These are phyloP conservation scores for Pseudocercospora pini-densiflorae DNA, from an alignment of 2,329 filamentous ascomycete genomes.

Conservation along the genomic window DNA sequence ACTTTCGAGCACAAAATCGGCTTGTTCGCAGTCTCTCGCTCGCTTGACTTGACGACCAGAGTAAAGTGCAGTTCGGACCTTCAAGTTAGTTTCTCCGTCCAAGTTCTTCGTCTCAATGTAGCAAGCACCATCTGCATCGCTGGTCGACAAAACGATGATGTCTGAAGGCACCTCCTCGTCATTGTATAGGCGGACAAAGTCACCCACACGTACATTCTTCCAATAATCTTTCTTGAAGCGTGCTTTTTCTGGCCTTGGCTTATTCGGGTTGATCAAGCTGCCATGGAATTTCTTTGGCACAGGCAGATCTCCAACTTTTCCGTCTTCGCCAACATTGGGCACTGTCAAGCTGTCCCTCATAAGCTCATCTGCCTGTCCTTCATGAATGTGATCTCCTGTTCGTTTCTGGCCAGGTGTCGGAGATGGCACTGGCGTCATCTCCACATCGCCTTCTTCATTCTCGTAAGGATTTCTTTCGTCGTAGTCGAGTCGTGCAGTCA, in stretches of 20 bases:
- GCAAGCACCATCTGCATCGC: slow-evolving; percentile 90
- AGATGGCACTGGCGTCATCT: slow-evolving; percentile 94
- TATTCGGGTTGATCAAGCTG: slow-evolving; percentile 74
- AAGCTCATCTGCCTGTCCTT: slow-evolving; percentile 22
- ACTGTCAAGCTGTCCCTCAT: slow-evolving; percentile 35
- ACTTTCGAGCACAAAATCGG: slow-evolving; percentile 86
- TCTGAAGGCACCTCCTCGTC: slow-evolving; percentile 95
- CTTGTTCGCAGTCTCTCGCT: slow-evolving; percentile 87
- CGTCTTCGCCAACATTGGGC: slow-evolving; percentile 30
- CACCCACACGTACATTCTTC: slow-evolving; percentile 94
- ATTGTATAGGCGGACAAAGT: slow-evolving; percentile 96
- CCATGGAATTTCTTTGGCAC: slow-evolving; percentile 61
- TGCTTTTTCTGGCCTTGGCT: slow-evolving; percentile 69
- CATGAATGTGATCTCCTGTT: slow-evolving; percentile 27
- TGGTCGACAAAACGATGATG: slow-evolving; percentile 88
- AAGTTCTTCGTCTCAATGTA: slow-evolving; percentile 98
- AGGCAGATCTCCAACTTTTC: slow-evolving; percentile 28
- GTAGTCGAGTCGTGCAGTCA: slow-evolving; percentile 52
- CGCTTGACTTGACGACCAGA: slow-evolving; percentile 83
- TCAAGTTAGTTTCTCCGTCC: slow-evolving; percentile 97
- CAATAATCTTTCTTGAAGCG: slow-evolving; percentile 91
- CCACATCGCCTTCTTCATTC: slow-evolving; percentile 69
- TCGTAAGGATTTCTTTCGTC: slow-evolving; percentile 43
- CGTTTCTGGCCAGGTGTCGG: slow-evolving; percentile 64
- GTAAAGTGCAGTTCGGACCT: slow-evolving; percentile 88